Conservation (phyloP, 352 stramenopile species). For the Globisporangium emineosum region DNA sequence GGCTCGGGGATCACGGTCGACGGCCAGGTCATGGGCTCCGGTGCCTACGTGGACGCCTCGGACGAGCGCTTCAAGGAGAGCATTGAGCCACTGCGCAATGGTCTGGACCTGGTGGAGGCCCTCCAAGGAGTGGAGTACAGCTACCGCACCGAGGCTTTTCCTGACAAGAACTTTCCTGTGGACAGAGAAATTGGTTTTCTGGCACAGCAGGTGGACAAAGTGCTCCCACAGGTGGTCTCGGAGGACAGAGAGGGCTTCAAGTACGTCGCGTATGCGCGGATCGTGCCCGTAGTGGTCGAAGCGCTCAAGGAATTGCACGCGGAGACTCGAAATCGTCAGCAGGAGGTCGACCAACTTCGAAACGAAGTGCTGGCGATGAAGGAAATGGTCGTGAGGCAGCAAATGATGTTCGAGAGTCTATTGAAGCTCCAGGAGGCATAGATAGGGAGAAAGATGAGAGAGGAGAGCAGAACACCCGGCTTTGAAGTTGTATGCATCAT, state of each 20-base stretch:
- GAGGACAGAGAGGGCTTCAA: constrained; percentile 74
- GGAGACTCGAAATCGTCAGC: constrained; percentile 20
- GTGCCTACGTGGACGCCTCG: constrained; percentile 89
- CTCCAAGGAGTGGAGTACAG: constrained; percentile 73
- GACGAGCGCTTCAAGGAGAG: constrained; percentile 86
- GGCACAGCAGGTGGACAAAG: constrained; percentile 82
- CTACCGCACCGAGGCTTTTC: constrained; percentile 43
- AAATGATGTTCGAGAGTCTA: constrained; percentile 3
- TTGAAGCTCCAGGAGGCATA: not conserved
- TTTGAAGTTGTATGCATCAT: not conserved
- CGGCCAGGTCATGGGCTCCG: constrained; percentile 88
- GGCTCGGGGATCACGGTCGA: constrained; percentile 82
- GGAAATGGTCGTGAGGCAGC: constrained; percentile 7
- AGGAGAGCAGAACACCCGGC: not conserved
- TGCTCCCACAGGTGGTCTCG: constrained; percentile 78
- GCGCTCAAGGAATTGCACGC: constrained; percentile 53
- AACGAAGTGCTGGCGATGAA: not conserved
- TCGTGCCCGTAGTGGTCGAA: constrained; percentile 81
- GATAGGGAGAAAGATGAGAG: not conserved
- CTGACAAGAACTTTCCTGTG: constrained; percentile 34
- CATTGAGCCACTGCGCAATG: constrained; percentile 44
- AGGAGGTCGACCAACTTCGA: constrained; percentile 11
- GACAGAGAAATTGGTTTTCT: constrained; percentile 81
- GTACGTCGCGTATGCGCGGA: constrained; percentile 82
- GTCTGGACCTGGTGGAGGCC: constrained; percentile 38